A percentile compares a stretch with the other conserved stretches of the same genome.
phyloP scores from a whole-genome alignment of 805 yeast genomes.

The Kodamaea nitidulidarum region DNA sequence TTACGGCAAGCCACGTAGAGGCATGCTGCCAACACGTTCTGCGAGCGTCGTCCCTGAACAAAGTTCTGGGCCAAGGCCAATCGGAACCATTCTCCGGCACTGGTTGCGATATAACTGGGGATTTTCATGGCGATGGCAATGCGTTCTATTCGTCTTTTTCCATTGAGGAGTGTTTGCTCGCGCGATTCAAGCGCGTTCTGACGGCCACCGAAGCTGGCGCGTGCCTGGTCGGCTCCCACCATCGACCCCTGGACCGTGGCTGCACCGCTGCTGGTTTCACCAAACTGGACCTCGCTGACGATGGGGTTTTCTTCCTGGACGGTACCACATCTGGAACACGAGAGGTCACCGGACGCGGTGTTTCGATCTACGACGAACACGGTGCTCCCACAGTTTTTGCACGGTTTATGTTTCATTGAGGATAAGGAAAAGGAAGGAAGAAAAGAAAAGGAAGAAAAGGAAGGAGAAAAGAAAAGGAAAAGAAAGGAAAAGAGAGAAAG shows the following conservation, averaged over 20 bases:
- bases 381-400: constrained; percentile 25
- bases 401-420: constrained; percentile 9
- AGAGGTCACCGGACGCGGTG: constrained; percentile 60
- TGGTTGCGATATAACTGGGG: constrained; percentile 79
- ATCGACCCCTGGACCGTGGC: constrained; percentile 95
- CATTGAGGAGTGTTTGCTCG: constrained; percentile 84
- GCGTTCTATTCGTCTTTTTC: constrained; percentile 69
- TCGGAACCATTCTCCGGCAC: constrained; percentile 86
- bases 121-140: constrained; percentile 76
- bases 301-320: constrained; percentile 91
- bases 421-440: too few relatives aligned
- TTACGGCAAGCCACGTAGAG: constrained; percentile 91
- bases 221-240: constrained; percentile 80
- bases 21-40: constrained; percentile 93
- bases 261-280: constrained; percentile 89
- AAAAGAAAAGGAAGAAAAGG: neutral
- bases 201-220: constrained; percentile 65
- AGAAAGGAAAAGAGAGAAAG: neutral
- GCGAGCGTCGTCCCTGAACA: constrained; percentile 96
- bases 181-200: constrained; percentile 78
- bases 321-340: constrained; percentile 79
- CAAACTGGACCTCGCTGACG: constrained; percentile 92
- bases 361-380: constrained; percentile 20
- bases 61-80: constrained; percentile 83
- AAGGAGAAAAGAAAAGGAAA: neutral